Percentiles rank a stretch among this genome's conserved stretches.
Evolutionary conservation across 2,329 filamentous ascomycete species (phyloP).

Genomic region (Phoma sp.): DNA sequence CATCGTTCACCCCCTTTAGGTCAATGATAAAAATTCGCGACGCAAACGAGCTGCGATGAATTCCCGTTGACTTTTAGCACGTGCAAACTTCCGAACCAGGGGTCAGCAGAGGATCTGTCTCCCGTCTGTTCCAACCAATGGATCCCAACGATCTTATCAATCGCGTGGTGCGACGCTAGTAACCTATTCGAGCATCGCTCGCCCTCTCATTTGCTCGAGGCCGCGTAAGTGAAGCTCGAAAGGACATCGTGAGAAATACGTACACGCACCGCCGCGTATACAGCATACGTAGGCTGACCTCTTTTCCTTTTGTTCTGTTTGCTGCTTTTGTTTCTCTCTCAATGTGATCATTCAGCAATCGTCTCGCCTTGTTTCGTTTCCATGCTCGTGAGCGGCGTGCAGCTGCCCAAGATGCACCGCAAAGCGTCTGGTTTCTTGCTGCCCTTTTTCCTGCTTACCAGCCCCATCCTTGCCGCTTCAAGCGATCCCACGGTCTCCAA

Average conservation of each 20-base stretch:
- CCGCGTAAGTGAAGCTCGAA: slow-evolving; percentile 17
- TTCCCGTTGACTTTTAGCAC: background rate
- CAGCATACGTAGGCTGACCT: slow-evolving; percentile 11
- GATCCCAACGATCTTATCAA: slow-evolving; percentile 12
- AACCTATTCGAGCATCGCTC: slow-evolving; percentile 11
- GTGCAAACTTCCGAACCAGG: background rate
- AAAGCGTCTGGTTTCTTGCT: slow-evolving; percentile 4
- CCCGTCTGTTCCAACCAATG: background rate
- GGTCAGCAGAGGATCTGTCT: background rate
- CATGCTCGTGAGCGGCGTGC: slow-evolving; percentile 1
- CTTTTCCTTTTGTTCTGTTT: background rate
- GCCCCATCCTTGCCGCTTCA: background rate
- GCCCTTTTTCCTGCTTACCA: slow-evolving; percentile 2
- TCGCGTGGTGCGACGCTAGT: slow-evolving; percentile 6
- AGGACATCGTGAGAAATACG: slow-evolving; percentile 12
- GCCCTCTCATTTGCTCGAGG: slow-evolving; percentile 3
- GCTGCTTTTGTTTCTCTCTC: background rate
- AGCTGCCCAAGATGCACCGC: slow-evolving; percentile 21
- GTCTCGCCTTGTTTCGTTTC: slow-evolving; percentile 3
- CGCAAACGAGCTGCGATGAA: background rate
- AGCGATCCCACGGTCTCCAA: slow-evolving; percentile 46
- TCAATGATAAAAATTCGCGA: background rate
- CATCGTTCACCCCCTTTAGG: background rate
- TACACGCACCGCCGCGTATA: slow-evolving; percentile 18
- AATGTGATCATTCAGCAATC: background rate